Base-by-base conservation (phyloP, 257 asterid species). In the Solanum appendiculatum region DNA sequence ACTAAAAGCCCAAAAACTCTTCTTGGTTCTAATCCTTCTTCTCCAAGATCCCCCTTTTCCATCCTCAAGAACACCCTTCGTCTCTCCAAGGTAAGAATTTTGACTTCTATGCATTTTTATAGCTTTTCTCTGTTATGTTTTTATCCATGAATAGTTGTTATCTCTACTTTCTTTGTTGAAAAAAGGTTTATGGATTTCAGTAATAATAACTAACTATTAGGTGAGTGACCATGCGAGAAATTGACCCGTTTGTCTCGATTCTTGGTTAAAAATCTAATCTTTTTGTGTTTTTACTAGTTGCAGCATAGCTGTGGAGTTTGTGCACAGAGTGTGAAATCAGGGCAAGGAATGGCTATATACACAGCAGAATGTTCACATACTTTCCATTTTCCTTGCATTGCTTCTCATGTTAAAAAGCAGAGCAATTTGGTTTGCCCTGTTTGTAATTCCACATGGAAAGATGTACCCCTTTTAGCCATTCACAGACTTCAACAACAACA, bases 21-120 rank as follows among this genome's bases (percentile, higher is more conserved):
- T 7, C 85, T 89, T n/a, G 88, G 89, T 69, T 89, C 95, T 1
- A 92, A 85, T n/a, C 96, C 96, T 0, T 92, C 99, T 25, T 97
- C 99, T 73, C 99, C 99, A 6, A 95, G 99, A 95, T 95, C 98
- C 77, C 98, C 99, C 60, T 96, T 97, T 88, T 93, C 98, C 36
- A 89, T 96, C 90, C 92, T 97, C 92, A 96, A 91, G 92, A 95
- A 90, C 93, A 94, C 93, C 37, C 97, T 97, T n/a, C 95, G 99
- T 36, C 88, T 93, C 46, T 91, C 94, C 87, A 94, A 91, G 85
- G 99, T 96, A 92, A 92, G 95, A 27, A 14, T 15, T 73, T 6
- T 14, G 1, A 64, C 29, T 36, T n/a, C 27, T 20, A 7, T n/a
- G 27, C 6, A 3, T 66, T 63, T 64, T 23, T 39, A 25, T 36